Evolutionary conservation across 257 asterid species (phyloP), one percentile per base, ranked within the genome.

Genomic region (Paraleonurus japonicus): DNA sequence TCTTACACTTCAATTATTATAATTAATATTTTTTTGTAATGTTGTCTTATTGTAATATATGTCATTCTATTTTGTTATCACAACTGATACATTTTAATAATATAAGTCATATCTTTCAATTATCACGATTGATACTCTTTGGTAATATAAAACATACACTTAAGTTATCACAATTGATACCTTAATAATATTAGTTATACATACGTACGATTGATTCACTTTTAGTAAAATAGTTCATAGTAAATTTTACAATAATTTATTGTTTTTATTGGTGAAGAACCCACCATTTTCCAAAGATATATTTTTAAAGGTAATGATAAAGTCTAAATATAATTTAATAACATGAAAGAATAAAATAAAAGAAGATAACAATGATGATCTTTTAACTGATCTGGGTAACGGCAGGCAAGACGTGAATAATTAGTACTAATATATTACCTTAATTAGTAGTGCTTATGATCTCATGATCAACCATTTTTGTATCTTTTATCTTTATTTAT

Each of bases 301-400:
- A 20, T 57, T 16, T 63, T 20, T n/a, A 43, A 27, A 57, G 23
- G 17, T 33, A 54, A 48, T 59, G 59, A 35, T 8, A 35, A 16
- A 55, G 58, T n/a, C n/a, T 27, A 57, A 70, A 22, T 32, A 45
- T 16, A 23, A n/a, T 33, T 58, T 33, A 48, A 11, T 37, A 33
- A 39, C 27, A 3, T 41, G 19, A 22, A 58, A 26, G 7, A 68
- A 24, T 41, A 66, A 55, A n/a, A 28, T 2, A 22, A 61, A 20
- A 61, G 28, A 51, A 66, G 33, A 37, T 30, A 26, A 24, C 53
- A 66, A 67, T 76, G 73, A 76, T 65, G 41, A 37, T 64, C 24
- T 72, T 75, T 67, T 67, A 61, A 77, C 75, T 48, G 81, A 71
- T 47, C 10, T 47, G 17, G 54, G 54, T 45, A 61, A 3, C 20